Base-by-base conservation (phyloP, 352 stramenopile species). In the Globisporangium spiculum region DNA sequence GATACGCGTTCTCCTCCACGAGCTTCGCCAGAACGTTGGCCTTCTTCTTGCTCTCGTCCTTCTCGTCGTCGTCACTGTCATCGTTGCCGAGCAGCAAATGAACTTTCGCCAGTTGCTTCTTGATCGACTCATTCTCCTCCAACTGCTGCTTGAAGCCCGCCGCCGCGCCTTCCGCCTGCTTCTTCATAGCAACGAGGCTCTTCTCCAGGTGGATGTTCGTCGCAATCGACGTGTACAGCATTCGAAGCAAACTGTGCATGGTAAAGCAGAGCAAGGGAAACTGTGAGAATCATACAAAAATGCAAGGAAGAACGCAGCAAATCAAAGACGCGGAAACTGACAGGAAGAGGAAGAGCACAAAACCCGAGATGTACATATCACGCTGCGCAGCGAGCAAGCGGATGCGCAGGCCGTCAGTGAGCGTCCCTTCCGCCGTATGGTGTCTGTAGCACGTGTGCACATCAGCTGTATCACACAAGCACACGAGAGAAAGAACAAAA, bases 321-420 rank as follows among this genome's bases (percentile, higher is more conserved):
- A 14, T 1, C 38, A 46, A 46, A 63, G 4, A 16, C 60, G 18
- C 12, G 14, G 1, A 48, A 6, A 74, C 74, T 36, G 72, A 80
- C 73, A 92, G 61, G 63, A 94, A 94, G 8, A 94, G 74, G 74
- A 96, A 96, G 48, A 96, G 76, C 41, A 77, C 90, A 69, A 94
- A 93, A 70, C 88, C 86, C 36, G 88, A 84, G 66, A 96, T 94
- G 83, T 95, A 96, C 85, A 94, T 92, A 69, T 96, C 82, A 24
- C 88, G 81, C 70, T 95, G 86, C 0, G 88, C 84, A 18, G 79
- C 80, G 63, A 95, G 75, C 63, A 95, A 63, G 27, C 86, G 88
- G 55, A 95, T 90, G n/a, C 88, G 86, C 69, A 95, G 70, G 16
- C 88, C 86, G 71, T 96, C 88, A 54, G 76, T 86, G 38, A 89